phyloP scores from a whole-genome alignment of 208 protist genomes.

The Trichomonas vaginalis region DNA sequence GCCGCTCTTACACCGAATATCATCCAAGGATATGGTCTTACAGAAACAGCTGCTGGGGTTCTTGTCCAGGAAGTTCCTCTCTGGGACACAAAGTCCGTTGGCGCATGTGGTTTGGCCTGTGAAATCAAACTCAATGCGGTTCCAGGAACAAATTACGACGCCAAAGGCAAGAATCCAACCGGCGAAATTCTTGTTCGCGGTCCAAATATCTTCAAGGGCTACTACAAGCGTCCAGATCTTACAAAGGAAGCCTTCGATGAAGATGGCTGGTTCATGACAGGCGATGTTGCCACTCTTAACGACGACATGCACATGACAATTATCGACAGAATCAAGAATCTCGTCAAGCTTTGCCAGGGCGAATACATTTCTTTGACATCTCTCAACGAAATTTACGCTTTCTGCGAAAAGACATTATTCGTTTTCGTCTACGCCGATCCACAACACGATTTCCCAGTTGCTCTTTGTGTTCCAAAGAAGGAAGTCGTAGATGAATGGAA shows the following conservation, averaged over 20 bases:
- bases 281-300: background rate
- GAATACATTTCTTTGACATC: background rate
- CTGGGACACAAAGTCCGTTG: background rate
- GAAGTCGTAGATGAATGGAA: background rate
- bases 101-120: background rate
- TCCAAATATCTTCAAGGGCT: background rate
- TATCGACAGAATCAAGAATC: background rate
- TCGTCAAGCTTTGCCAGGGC: background rate
- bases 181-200: background rate
- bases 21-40: conserved; percentile 24
- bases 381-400: background rate
- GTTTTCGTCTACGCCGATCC: background rate
- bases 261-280: conserved; percentile 3
- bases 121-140: background rate
- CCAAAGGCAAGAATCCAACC: background rate
- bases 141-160: background rate
- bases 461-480: background rate
- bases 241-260: conserved; percentile 10
- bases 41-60: background rate
- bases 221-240: background rate
- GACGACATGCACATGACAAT: background rate
- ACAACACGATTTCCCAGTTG: background rate
- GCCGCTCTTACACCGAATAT: conserved; percentile 23
- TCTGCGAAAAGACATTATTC: background rate
- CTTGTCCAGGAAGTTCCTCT: background rate